Percentiles rank a stretch among this genome's conserved stretches.
Evolutionary conservation across 495 filamentous ascomycete genomes (phyloP).

Genomic region (Chaetomium tenue): DNA sequence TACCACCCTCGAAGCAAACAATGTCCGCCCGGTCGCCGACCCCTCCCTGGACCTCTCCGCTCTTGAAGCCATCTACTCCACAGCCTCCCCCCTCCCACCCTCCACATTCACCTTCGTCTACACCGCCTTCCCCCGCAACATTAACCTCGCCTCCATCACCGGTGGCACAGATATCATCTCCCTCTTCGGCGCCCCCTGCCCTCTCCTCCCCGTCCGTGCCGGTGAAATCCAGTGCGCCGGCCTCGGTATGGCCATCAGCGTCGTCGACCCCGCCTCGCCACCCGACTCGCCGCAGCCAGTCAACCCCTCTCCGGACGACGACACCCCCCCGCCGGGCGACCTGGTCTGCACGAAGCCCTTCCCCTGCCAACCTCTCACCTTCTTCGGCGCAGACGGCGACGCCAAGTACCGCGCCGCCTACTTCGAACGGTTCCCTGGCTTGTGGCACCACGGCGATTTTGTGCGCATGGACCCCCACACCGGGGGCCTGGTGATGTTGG

Average conservation of each 20-base stretch:
- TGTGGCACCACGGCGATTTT: constrained; percentile 98
- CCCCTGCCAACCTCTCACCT: constrained; percentile 83
- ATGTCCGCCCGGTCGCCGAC: constrained; percentile 59
- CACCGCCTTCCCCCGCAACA: constrained; percentile 64
- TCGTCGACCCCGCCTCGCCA: constrained; percentile 62
- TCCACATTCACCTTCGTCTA: constrained; percentile 93
- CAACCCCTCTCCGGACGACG: constrained; percentile 39
- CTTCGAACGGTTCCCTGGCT: constrained; percentile 71
- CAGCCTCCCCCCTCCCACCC: constrained; percentile 84
- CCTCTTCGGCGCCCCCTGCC: constrained; percentile 82
- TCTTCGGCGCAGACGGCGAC: constrained; percentile 73
- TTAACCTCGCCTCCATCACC: constrained; percentile 82
- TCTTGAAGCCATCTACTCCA: constrained; percentile 84
- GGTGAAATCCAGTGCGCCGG: constrained; percentile 91
- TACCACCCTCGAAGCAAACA: constrained; percentile 80
- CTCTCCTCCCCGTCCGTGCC: constrained; percentile 76
- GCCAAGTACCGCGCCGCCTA: constrained; percentile 78
- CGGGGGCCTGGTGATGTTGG: constrained; percentile 79
- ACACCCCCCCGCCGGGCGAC: constrained; percentile 65
- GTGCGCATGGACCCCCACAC: constrained; percentile 63
- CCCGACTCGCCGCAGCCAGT: constrained; percentile 39
- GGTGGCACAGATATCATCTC: constrained; percentile 94
- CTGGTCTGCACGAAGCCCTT: constrained; percentile 85
- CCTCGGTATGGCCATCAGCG: constrained; percentile 85
- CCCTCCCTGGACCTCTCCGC: constrained; percentile 52